Evolutionary conservation across 768 basidiomycete genomes (phyloP).

Genomic region (Cubamyces sp.): DNA sequence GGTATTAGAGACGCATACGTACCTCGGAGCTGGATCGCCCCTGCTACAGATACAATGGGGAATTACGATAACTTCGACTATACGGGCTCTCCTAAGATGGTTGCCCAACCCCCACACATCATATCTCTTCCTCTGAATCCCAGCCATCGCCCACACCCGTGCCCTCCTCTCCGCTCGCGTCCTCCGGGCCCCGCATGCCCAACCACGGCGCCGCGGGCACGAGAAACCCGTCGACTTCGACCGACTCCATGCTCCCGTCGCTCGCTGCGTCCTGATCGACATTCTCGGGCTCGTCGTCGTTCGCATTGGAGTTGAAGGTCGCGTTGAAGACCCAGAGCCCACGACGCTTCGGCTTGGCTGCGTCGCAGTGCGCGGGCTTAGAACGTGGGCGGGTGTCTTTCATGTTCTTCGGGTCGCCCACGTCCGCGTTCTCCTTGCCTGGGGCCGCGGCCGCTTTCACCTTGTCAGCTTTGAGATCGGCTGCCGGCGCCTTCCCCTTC

Average conservation of each 20-base stretch:
- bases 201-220: constrained; percentile 11
- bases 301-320: neutral
- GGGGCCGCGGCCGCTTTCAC: neutral
- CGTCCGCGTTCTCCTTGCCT: neutral
- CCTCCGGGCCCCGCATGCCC: constrained; percentile 10
- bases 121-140: constrained; percentile 1
- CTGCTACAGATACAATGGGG: neutral
- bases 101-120: too few relatives aligned
- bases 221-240: constrained; percentile 2
- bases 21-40: neutral
- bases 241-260: neutral
- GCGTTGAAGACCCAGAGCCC: too few relatives aligned
- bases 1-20: neutral
- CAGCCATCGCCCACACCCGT: neutral
- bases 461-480: neutral
- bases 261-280: neutral
- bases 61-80: neutral
- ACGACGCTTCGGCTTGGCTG: too few relatives aligned
- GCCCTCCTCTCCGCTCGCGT: neutral
- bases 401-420: neutral
- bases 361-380: too few relatives aligned
- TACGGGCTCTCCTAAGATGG: neutral
- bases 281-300: neutral
- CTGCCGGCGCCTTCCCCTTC: neutral
- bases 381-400: too few relatives aligned